These are phyloP conservation scores for Asterionellopsis glacialis DNA, from an alignment of 108 stramenopile genomes.

Conservation along the genomic window DNA sequence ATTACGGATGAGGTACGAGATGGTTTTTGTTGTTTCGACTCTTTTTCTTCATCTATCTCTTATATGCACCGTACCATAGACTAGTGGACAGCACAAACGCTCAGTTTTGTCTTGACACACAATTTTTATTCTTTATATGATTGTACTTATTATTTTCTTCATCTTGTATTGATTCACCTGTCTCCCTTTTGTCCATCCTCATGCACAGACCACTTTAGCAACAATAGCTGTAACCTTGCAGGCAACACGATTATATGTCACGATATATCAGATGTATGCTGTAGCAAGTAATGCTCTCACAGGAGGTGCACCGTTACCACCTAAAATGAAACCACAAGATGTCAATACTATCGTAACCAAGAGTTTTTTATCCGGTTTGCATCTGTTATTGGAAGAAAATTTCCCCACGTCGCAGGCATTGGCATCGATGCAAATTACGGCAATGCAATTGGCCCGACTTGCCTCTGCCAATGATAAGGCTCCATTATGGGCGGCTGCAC, in stretches of 20 bases:
- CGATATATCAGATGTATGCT: constrained; percentile 40
- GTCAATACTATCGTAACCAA: constrained; percentile 16
- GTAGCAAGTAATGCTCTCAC: constrained; percentile 20
- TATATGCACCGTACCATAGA: too few relatives aligned
- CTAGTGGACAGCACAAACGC: too few relatives aligned
- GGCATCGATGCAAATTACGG: constrained; percentile 28
- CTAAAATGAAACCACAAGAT: background rate
- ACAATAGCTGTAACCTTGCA: constrained; percentile 38
- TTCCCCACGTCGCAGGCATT: background rate
- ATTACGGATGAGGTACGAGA: constrained; percentile 31
- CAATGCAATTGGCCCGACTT: constrained; percentile 35
- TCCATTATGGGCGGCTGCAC: constrained; percentile 39
- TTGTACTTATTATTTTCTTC: too few relatives aligned
- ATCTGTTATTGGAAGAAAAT: background rate
- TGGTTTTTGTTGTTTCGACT: too few relatives aligned
- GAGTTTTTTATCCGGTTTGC: constrained; percentile 20
- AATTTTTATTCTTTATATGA: too few relatives aligned
- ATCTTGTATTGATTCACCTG: too few relatives aligned
- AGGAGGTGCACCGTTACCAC: background rate
- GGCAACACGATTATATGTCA: constrained; percentile 26
- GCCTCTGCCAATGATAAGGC: constrained; percentile 7
- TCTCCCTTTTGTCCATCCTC: too few relatives aligned
- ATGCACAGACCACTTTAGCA: constrained; percentile 27
- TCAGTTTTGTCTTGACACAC: too few relatives aligned
- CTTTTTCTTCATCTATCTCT: too few relatives aligned